Evolutionary conservation across 169 alveolate genomes (phyloP).

Genomic region (Babesia ovata): DNA sequence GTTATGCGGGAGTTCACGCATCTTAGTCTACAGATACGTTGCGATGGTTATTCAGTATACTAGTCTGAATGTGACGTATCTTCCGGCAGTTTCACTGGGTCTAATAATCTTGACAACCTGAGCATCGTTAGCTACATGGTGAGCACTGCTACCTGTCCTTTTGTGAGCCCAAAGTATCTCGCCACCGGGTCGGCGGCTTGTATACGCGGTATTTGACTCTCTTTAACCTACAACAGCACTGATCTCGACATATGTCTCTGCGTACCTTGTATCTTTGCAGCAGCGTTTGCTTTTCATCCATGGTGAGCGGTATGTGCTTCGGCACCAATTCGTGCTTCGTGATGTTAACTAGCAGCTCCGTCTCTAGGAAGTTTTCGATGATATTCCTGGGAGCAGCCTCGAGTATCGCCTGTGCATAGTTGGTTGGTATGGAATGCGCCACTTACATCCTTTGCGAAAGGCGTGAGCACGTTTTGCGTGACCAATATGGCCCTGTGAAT

Average conservation of each 20-base stretch:
- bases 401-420: conserved; percentile 77
- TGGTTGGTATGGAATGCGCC: not conserved
- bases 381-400: conserved; percentile 91
- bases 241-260: not conserved
- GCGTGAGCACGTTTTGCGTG: conserved; percentile 88
- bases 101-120: conserved; percentile 95
- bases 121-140: not conserved
- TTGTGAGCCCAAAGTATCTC: conserved; percentile 90
- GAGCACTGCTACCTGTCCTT: conserved; percentile 85
- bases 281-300: conserved; percentile 90
- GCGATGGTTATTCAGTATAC: conserved; percentile 33
- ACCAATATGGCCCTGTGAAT: conserved; percentile 91
- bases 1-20: not conserved
- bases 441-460: conserved; percentile 88
- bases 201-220: conserved; percentile 94
- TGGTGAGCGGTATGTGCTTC: conserved; percentile 91
- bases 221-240: conserved; percentile 81
- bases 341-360: conserved; percentile 92
- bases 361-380: conserved; percentile 88
- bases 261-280: conserved; percentile 89
- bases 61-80: conserved; percentile 91
- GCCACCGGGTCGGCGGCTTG: conserved; percentile 96
- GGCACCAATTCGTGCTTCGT: conserved; percentile 98
- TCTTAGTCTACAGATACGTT: not conserved
- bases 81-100: conserved; percentile 98